Evolutionary conservation across 2,329 filamentous ascomycete genomes (phyloP), one percentile per base, ranked within the genome.

Genomic region (Cladophialophora yegresii): DNA sequence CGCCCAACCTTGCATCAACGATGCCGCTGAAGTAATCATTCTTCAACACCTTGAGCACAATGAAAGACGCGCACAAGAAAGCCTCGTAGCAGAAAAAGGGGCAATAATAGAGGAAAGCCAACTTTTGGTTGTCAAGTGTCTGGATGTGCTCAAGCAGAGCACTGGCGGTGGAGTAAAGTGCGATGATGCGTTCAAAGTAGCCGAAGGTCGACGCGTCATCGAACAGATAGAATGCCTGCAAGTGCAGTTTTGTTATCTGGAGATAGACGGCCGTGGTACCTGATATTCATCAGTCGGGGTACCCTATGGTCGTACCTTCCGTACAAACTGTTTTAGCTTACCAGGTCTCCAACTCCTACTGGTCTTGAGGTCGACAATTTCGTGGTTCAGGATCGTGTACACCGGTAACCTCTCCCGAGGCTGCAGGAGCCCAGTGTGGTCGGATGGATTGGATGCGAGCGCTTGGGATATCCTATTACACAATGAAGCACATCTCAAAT

Each of bases 1-100:
- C 82, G 53, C 60, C 68, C 80, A 77, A 87, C 83, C 26, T 49
- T 36, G 45, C 33, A 45, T 68, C 65, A 7, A 67, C 30, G 12
- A 84, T 81, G 12, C 77, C 75, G 2, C 84, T 82, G 68, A 87
- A 87, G 68, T 87, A 86, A 54, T 84, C 87, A 72, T 88, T 88
- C 66, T 87, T 81, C 1, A 89, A 78, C 10, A 65, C 47, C 70
- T 88, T 89, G 58, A 88, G 77, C 5, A 89, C 75, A 1, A 85
- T 83, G 67, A 87, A 87, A 1, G 84, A 85, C 12, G 83, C 85
- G 8, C 85, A 86, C 23, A 88, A 26, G 13, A 65, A 62, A 16
- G 43, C 53, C 36, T 65, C 58, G 36, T 65, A 65, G 33, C 49
- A 60, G 33, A 55, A 62, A 12, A 62, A 53, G 12, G 63, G 57